A percentile compares a stretch with the other conserved stretches of the same genome.
phyloP scores from a whole-genome alignment of 768 basidiomycete genomes.

The Boletales sp. region DNA sequence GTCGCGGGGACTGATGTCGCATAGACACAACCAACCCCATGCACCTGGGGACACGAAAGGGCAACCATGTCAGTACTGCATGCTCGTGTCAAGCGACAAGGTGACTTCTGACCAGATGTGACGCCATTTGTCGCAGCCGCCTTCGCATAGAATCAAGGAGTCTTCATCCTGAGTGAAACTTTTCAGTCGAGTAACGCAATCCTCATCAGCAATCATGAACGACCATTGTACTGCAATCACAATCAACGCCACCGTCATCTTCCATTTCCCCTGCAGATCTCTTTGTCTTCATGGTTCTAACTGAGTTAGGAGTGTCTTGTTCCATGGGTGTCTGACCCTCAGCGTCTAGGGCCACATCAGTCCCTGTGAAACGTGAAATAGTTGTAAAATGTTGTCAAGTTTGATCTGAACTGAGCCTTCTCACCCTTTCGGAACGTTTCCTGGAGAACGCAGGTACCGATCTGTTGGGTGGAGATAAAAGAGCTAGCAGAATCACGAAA shows the following conservation, averaged over 20 bases:
- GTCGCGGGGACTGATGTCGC: neutral
- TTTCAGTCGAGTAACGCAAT: neutral
- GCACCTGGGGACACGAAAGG: conserved; percentile 26
- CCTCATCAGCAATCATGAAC: neutral
- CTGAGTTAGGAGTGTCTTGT: neutral
- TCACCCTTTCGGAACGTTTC: conserved; percentile 5
- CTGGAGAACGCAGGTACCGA: conserved; percentile 4
- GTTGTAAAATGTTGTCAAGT: conserved; percentile 47
- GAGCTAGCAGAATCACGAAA: conserved; percentile 15
- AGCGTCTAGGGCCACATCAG: conserved; percentile 21
- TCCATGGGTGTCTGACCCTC: conserved; percentile 29
- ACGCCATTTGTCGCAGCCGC: conserved; percentile 69
- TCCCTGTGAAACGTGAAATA: neutral
- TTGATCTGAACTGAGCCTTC: conserved; percentile 18
- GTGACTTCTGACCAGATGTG: conserved; percentile 60
- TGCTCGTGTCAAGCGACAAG: neutral
- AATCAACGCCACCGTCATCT: conserved; percentile 47
- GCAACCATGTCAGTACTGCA: neutral
- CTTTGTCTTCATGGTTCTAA: conserved; percentile 2
- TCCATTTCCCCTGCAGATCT: conserved; percentile 11
- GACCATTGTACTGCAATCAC: conserved; percentile 67
- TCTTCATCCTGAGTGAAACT: conserved; percentile 47
- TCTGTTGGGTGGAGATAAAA: conserved; percentile 21
- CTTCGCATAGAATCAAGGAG: conserved; percentile 60
- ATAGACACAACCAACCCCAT: conserved; percentile 31